Evolutionary conservation across 192 early-diverging fungal genomes (phyloP).

Genomic region (Backusella mclennaniae): DNA sequence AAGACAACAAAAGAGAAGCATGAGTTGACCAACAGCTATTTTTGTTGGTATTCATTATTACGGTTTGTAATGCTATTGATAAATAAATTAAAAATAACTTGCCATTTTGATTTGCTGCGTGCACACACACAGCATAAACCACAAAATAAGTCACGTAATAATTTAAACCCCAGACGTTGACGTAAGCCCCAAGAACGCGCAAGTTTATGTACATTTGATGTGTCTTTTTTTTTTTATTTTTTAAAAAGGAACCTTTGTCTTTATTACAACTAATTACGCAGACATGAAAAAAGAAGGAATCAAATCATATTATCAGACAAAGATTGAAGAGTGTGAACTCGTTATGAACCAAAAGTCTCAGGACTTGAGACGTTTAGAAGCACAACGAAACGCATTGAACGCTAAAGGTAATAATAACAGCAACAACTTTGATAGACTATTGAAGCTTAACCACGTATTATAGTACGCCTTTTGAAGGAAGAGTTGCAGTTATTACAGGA

Average conservation of each 20-base stretch:
- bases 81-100: too few species aligned
- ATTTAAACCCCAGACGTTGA: not conserved
- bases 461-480: conserved; percentile 93
- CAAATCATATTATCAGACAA: conserved; percentile 72
- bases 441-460: not conserved
- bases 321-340: conserved; percentile 86
- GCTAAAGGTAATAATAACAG: conserved; percentile 68
- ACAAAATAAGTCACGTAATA: not conserved
- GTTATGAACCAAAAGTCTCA: conserved; percentile 88
- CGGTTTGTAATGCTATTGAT: too few species aligned
- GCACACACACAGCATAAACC: not conserved
- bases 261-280: not conserved
- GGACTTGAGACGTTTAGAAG: conserved; percentile 96
- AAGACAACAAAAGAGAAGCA: not conserved
- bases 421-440: too few species aligned
- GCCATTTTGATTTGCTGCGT: not conserved
- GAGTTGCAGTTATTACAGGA: conserved; percentile 97
- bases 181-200: conserved; percentile 7
- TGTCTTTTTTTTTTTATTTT: not conserved
- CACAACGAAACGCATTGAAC: conserved; percentile 96
- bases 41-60: too few species aligned
- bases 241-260: not conserved
- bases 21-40: too few species aligned
- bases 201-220: not conserved
- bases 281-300: conserved; percentile 56